These are phyloP conservation scores for Clonostachys byssicola DNA, from an alignment of 2,329 filamentous ascomycete genomes.

Conservation along the genomic window DNA sequence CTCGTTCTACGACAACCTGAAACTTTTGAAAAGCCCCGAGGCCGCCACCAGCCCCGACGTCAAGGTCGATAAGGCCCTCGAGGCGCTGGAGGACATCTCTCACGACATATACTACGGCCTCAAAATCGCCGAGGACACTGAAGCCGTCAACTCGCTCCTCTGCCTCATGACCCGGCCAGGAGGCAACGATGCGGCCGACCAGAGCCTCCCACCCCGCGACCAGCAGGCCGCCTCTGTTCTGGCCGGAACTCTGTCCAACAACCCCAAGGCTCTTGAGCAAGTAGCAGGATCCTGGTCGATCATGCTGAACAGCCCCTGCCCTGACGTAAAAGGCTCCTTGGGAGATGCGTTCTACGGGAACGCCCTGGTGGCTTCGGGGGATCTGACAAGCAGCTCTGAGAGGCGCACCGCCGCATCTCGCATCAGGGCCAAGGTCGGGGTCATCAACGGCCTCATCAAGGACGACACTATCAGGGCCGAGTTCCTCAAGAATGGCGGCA, in stretches of 20 bases:
- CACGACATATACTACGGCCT: conserved; percentile 69
- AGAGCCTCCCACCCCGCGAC: conserved; percentile 27
- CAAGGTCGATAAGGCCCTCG: conserved; percentile 44
- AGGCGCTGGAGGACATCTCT: conserved; percentile 56
- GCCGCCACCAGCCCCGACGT: conserved; percentile 4
- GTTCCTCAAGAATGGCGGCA: conserved; percentile 51
- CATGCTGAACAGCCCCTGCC: conserved; percentile 33
- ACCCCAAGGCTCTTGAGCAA: conserved; percentile 53
- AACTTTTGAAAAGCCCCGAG: conserved; percentile 40
- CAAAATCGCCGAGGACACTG: conserved; percentile 53
- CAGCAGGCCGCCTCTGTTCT: conserved; percentile 54
- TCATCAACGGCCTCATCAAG: conserved; percentile 53
- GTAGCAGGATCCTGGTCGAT: conserved; percentile 42
- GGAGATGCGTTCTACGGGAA: conserved; percentile 31
- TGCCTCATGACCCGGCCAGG: conserved; percentile 39
- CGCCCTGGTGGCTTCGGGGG: background rate
- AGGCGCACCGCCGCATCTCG: conserved; percentile 14
- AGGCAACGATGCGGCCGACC: conserved; percentile 4
- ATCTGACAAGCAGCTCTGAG: conserved; percentile 5
- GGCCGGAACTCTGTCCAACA: conserved; percentile 58
- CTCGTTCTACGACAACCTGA: conserved; percentile 34
- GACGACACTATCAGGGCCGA: conserved; percentile 44
- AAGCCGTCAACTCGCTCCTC: conserved; percentile 49
- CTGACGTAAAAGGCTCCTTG: conserved; percentile 17
- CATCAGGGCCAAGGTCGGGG: conserved; percentile 36